A percentile compares a stretch with the other conserved stretches of the same genome.
phyloP scores from a whole-genome alignment of 257 asterid genomes.

The Solanum microdontum region DNA sequence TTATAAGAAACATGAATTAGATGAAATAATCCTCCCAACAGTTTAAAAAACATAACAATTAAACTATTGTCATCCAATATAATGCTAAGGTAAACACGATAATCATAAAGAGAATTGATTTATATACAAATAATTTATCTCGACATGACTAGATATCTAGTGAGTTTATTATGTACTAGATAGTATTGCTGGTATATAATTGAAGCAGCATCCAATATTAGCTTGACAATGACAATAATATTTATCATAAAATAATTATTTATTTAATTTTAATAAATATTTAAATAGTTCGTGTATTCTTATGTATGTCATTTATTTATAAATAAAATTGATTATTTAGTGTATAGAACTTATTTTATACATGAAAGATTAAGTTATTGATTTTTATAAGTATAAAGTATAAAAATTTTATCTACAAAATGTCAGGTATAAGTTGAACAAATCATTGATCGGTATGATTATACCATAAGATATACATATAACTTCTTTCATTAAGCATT shows the following conservation, averaged over 20 bases:
- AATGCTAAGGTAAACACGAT: neutral
- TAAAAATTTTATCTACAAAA: too few species aligned
- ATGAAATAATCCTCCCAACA: neutral
- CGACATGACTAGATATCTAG: accelerated
- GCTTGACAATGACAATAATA: neutral
- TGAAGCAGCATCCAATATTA: neutral
- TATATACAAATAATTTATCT: neutral
- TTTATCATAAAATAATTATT: too few species aligned
- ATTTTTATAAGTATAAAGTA: too few species aligned
- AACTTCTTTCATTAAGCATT: too few species aligned
- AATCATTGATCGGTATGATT: neutral
- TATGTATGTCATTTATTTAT: too few species aligned
- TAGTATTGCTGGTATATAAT: neutral
- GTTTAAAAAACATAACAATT: too few species aligned
- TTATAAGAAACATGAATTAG: neutral
- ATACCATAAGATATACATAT: too few species aligned
- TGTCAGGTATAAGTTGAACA: too few species aligned
- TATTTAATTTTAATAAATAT: too few species aligned
- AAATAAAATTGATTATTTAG: too few species aligned
- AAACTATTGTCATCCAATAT: neutral
- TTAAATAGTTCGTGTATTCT: neutral
- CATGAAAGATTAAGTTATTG: too few species aligned
- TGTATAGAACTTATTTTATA: too few species aligned
- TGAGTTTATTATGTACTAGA: neutral
- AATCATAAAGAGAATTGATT: neutral